Evolutionary conservation across 768 basidiomycete species (phyloP), one percentile per base, ranked within the genome.

Genomic region (Scleroderma citrinum): DNA sequence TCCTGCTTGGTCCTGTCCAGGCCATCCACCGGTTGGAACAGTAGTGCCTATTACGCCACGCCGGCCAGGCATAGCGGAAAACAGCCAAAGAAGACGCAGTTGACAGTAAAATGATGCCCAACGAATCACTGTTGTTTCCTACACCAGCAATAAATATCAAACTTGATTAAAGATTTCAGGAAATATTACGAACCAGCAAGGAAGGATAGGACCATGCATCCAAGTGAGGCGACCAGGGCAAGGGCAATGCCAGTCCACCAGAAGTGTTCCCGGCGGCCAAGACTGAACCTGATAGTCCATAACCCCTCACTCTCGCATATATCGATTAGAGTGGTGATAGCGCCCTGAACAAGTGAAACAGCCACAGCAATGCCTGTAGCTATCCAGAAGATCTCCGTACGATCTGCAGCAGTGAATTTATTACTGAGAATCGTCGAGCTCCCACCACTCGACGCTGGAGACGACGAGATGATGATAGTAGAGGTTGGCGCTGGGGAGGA

Each of bases 21-120:
- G 34, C 34, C 24, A 24, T 23, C 34, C 19, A 46, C 14, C 34
- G 19, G 8, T 46, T 46, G 24, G 34, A 46, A 13, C 34, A 46
- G 17, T 46, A 46, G 19, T 46, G 44, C 20, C 44, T 20, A 39
- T 46, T 46, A 36, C 32, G 34, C 44, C 44, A 46, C 24, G 44
- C 31, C 11, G 26, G 44, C 44, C 30, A 45, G 31, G 31, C 31
- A 37, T 45, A 45, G 26, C 19, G 44, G 7, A 37, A 45, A 21
- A 45, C 44, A 2, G 44, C 44, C 5, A 46, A 13, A 16, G 44
- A 46, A 7, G 34, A 46, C 24, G 44, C 44, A 24, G 20, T 16
- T 1, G 34, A 16, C 16, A 45, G 17, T 3, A 37, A 38, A 46
- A 23, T 19, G 29, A 29, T 29, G 26, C 26, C 26, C 26, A 29